phyloP scores from a whole-genome alignment of 1,284 basidiomycete genomes.

The Takashimella tepidaria region DNA sequence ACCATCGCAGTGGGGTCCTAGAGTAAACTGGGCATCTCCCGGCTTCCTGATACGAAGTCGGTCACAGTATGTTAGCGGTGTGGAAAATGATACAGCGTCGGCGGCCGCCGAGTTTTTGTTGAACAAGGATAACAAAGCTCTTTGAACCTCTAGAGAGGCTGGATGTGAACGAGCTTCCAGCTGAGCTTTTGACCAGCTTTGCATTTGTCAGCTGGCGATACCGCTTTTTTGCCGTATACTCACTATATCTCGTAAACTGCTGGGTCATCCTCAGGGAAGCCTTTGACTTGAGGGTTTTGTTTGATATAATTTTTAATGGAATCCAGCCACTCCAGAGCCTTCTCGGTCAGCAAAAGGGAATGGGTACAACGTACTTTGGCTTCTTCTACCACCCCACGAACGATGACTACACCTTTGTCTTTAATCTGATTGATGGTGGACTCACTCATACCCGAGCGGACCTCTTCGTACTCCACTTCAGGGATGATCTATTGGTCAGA shows the following conservation, averaged over 20 bases:
- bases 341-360: constrained; percentile 40
- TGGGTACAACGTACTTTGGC: no score
- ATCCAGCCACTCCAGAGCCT: constrained; percentile 60
- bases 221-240: constrained; percentile 12
- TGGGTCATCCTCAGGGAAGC: constrained; percentile 62
- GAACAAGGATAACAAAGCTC: constrained; percentile 60
- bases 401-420: constrained; percentile 57
- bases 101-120: constrained; percentile 47
- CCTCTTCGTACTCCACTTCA: constrained; percentile 53
- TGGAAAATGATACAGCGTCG: constrained; percentile 55
- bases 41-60: constrained; percentile 67
- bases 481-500: constrained; percentile 55
- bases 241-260: constrained; percentile 67
- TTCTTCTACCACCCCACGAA: constrained; percentile 57
- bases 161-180: constrained; percentile 67
- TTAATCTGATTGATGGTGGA: constrained; percentile 53
- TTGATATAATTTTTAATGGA: constrained; percentile 57
- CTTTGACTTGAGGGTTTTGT: constrained; percentile 53
- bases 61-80: constrained; percentile 69
- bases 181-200: constrained; percentile 56
- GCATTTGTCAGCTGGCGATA: constrained; percentile 10
- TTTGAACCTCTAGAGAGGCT: constrained; percentile 57
- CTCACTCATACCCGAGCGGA: constrained; percentile 51
- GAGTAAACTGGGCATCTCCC: constrained; percentile 63
- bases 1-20: constrained; percentile 71